These are phyloP conservation scores for Leavenworthia alabamica DNA, from an alignment of 345 rosid species.

Conservation along the genomic window DNA sequence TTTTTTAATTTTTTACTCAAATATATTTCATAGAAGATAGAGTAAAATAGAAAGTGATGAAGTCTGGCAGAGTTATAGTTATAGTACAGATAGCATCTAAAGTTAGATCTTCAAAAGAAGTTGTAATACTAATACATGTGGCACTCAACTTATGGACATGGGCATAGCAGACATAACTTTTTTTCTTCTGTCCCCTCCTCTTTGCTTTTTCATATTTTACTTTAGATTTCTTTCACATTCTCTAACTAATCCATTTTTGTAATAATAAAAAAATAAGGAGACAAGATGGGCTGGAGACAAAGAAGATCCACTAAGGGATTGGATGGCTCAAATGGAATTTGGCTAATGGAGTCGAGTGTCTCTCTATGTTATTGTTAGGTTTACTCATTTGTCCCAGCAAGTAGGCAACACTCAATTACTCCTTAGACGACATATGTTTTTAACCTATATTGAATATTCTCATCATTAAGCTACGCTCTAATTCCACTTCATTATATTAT, in stretches of 20 bases:
- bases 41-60: background rate
- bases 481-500: background rate
- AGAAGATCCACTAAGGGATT: constrained; percentile 30
- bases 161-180: constrained; percentile 29
- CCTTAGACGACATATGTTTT: background rate
- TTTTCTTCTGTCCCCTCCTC: constrained; percentile 28
- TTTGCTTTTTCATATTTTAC: constrained; percentile 27
- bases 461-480: constrained; percentile 13
- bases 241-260: constrained; percentile 5
- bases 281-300: constrained; percentile 33
- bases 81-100: constrained; percentile 19
- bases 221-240: constrained; percentile 13
- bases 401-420: constrained; percentile 28
- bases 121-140: constrained; percentile 21
- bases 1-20: background rate
- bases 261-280: constrained; percentile 12
- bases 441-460: constrained; percentile 10
- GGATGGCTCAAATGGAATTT: constrained; percentile 30
- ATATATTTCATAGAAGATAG: background rate
- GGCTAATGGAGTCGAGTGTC: constrained; percentile 29
- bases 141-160: constrained; percentile 23
- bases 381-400: constrained; percentile 32
- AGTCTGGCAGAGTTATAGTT: background rate
- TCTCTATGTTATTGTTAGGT: constrained; percentile 27
- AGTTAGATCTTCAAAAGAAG: constrained; percentile 19